phyloP scores from a whole-genome alignment of 2,329 filamentous ascomycete genomes.

The Penicillium rolfsii region DNA sequence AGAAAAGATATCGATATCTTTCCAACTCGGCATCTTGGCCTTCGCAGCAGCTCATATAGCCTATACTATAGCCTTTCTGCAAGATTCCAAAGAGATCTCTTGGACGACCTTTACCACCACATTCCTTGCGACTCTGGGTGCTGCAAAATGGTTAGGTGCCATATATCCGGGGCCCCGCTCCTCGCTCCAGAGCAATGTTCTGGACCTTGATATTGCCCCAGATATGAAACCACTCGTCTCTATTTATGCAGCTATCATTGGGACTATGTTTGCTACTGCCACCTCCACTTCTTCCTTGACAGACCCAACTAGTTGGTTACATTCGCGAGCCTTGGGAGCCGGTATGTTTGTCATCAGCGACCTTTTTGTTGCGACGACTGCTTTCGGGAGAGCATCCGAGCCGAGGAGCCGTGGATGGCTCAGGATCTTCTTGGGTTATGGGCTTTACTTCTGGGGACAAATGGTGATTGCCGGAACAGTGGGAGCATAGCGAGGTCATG shows the following conservation, averaged over 20 bases:
- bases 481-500: not conserved
- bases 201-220: not conserved
- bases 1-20: not conserved
- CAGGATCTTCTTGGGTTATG: not conserved
- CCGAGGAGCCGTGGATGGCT: not conserved
- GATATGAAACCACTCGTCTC: not conserved
- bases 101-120: not conserved
- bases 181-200: not conserved
- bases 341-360: constrained; percentile 39
- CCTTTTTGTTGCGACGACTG: constrained; percentile 37
- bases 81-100: not conserved
- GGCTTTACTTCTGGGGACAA: not conserved
- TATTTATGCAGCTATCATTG: not conserved
- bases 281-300: not conserved
- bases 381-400: constrained; percentile 26
- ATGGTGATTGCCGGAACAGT: not conserved
- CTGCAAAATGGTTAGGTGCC: not conserved
- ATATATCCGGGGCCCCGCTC: not conserved
- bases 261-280: not conserved
- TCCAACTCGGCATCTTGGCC: not conserved
- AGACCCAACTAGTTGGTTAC: constrained; percentile 5
- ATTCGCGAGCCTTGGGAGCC: constrained; percentile 33
- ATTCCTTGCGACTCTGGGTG: not conserved
- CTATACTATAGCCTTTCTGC: not conserved
- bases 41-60: not conserved